These are phyloP conservation scores for Curvularia sp. DNA, from an alignment of 2,329 filamentous ascomycete genomes.

Conservation along the genomic window DNA sequence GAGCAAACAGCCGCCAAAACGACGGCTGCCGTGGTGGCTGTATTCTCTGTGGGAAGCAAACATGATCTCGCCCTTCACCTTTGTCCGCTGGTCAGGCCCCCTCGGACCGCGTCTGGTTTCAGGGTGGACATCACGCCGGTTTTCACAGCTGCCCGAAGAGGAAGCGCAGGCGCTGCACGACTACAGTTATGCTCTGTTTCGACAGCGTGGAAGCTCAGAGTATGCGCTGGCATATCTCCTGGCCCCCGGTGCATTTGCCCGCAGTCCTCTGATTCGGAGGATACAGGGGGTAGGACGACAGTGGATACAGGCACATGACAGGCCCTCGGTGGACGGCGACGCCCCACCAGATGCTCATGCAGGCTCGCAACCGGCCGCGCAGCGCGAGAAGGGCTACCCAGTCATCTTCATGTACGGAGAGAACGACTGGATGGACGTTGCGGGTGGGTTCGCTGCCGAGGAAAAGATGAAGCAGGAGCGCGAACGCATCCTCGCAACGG, in stretches of 20 bases:
- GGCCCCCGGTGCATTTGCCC: constrained; percentile 90
- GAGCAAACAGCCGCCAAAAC: constrained; percentile 58
- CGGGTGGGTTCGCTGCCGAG: constrained; percentile 80
- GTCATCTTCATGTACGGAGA: constrained; percentile 96
- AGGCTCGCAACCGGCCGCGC: constrained; percentile 16
- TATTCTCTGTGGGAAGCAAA: constrained; percentile 97
- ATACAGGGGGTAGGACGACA: constrained; percentile 90
- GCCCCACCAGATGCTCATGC: constrained; percentile 21
- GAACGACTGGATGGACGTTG: constrained; percentile 98
- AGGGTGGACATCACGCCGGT: constrained; percentile 91
- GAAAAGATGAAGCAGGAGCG: constrained; percentile 78
- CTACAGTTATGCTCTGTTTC: constrained; percentile 94
- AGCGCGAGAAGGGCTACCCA: constrained; percentile 73
- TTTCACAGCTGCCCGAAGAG: constrained; percentile 81
- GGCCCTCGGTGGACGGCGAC: constrained; percentile 37
- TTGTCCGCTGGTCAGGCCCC: constrained; percentile 87
- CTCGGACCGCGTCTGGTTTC: constrained; percentile 91
- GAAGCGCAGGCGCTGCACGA: constrained; percentile 88
- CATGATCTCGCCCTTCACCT: constrained; percentile 83
- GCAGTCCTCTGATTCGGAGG: constrained; percentile 83
- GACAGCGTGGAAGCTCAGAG: constrained; percentile 88
- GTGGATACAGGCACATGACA: constrained; percentile 47
- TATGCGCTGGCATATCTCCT: constrained; percentile 93
- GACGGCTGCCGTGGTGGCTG: constrained; percentile 82
- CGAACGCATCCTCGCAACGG: constrained; percentile 65